A percentile compares a stretch with the other conserved stretches of the same genome.
Conservation (phyloP, 805 yeast genomes). For the Brettanomyces custersianus region DNA sequence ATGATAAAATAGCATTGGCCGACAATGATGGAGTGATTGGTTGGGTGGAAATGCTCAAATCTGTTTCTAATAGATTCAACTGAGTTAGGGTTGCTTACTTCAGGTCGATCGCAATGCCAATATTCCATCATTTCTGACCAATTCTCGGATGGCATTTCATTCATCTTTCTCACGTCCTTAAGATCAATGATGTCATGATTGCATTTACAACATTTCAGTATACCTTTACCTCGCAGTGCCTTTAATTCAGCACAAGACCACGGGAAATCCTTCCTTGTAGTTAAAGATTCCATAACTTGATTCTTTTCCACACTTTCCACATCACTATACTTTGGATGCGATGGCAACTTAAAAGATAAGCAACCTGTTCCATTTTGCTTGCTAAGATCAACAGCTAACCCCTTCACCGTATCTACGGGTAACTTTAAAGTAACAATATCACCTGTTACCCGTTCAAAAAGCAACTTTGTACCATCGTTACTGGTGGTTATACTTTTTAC, state of each 20-base stretch:
- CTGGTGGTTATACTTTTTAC: background rate
- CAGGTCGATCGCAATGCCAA: constrained; percentile 94
- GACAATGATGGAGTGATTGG: constrained; percentile 32
- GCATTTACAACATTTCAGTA: constrained; percentile 13
- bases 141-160: constrained; percentile 79
- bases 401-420: background rate
- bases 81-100: constrained; percentile 7
- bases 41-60: constrained; percentile 38
- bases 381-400: background rate
- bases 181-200: constrained; percentile 18
- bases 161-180: constrained; percentile 25
- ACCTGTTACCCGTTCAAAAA: background rate
- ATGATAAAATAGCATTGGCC: constrained; percentile 50
- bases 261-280: constrained; percentile 13
- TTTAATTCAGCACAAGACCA: constrained; percentile 17
- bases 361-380: background rate
- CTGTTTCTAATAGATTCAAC: constrained; percentile 16
- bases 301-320: background rate
- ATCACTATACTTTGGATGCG: background rate
- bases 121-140: constrained; percentile 96
- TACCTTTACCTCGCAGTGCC: background rate
- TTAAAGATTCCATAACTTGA: constrained; percentile 3
- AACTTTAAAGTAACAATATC: background rate
- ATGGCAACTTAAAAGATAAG: background rate
- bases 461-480: background rate